Conservation (phyloP, 257 asterid species). For the Primulina eburnea region DNA sequence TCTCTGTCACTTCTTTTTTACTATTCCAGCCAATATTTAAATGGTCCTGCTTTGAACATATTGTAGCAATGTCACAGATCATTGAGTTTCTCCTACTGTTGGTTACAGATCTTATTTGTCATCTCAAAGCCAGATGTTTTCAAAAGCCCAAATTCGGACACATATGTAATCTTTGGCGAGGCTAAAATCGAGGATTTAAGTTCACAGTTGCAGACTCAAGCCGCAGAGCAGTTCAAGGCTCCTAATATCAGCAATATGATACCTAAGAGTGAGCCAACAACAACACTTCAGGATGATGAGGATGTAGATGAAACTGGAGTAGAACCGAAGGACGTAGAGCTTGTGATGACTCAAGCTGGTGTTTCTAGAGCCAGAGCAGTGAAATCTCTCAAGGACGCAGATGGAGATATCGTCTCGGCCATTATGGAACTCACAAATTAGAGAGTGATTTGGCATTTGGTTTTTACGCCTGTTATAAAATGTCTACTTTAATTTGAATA, state of each 20-base stretch:
- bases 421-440: conserved; percentile 75
- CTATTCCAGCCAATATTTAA: not conserved
- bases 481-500: not conserved
- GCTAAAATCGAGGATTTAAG: conserved; percentile 53
- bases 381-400: conserved; percentile 62
- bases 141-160: conserved; percentile 49
- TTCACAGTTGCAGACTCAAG: conserved; percentile 50
- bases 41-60: not conserved
- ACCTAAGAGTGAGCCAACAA: conserved; percentile 56
- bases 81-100: not conserved
- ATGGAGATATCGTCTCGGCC: conserved; percentile 73
- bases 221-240: conserved; percentile 60
- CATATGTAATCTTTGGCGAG: conserved; percentile 45
- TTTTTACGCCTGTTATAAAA: not conserved
- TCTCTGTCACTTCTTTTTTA: not conserved
- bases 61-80: not conserved
- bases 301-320: conserved; percentile 65
- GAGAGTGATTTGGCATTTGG: not conserved
- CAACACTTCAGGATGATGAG: conserved; percentile 52
- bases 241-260: conserved; percentile 38
- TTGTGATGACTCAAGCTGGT: conserved; percentile 68
- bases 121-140: conserved; percentile 53
- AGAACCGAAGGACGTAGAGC: conserved; percentile 63
- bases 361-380: conserved; percentile 61
- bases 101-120: conserved; percentile 44